Evolutionary conservation across 2,329 filamentous ascomycete genomes (phyloP).

Genomic region (Parafenestella ontariensis): DNA sequence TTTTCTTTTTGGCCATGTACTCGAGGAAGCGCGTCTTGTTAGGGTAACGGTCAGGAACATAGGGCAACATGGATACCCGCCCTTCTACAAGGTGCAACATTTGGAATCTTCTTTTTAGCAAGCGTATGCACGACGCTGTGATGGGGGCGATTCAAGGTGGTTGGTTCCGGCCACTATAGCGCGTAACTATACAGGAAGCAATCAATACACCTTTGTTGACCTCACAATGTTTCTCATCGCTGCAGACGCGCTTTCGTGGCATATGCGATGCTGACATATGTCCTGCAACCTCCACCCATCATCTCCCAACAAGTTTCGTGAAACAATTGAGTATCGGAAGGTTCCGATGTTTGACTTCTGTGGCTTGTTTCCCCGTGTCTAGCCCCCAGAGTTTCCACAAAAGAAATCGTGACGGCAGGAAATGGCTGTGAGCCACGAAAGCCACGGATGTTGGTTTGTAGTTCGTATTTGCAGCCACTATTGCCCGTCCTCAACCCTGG

Average conservation of each 20-base stretch:
- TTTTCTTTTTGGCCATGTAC: conserved; percentile 2
- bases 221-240: background rate
- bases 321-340: background rate
- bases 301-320: background rate
- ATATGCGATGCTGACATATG: background rate
- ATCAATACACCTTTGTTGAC: background rate
- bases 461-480: conserved; percentile 4
- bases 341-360: background rate
- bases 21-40: conserved; percentile 16
- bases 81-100: conserved; percentile 36
- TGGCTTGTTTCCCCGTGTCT: background rate
- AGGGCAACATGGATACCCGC: conserved; percentile 45
- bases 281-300: background rate
- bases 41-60: conserved; percentile 18
- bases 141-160: background rate
- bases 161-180: background rate
- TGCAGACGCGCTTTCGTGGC: background rate
- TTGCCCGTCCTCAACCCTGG: background rate
- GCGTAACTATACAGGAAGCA: background rate
- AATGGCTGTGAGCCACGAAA: conserved; percentile 10
- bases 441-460: conserved; percentile 15
- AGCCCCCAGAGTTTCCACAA: background rate
- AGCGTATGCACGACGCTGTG: conserved; percentile 3
- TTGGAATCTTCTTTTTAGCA: conserved; percentile 14
- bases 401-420: conserved; percentile 13